These are phyloP conservation scores for Rhodotorula kratochvilovae DNA, from an alignment of 768 basidiomycete species.

Conservation along the genomic window DNA sequence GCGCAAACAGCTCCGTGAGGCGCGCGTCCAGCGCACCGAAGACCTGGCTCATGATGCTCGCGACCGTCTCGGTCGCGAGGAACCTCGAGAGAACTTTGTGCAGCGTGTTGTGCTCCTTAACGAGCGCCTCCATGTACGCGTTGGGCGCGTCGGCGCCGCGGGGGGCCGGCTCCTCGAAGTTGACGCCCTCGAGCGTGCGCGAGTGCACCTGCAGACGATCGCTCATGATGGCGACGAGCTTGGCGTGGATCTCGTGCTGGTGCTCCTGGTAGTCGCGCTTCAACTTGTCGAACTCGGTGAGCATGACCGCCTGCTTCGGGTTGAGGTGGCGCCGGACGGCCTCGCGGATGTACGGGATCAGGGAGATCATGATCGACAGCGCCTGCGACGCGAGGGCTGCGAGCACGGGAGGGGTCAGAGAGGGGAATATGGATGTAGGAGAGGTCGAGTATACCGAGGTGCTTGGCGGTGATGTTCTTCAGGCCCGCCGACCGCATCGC, in stretches of 20 bases:
- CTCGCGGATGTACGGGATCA: constrained; percentile 94
- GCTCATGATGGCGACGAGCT: constrained; percentile 96
- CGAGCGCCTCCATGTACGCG: constrained; percentile 85
- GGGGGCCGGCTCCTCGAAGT: constrained; percentile 62
- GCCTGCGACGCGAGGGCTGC: constrained; percentile 79
- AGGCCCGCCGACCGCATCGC: constrained; percentile 98
- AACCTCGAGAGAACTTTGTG: constrained; percentile 95
- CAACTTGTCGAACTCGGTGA: constrained; percentile 96
- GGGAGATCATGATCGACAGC: constrained; percentile 83
- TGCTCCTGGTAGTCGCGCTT: constrained; percentile 99
- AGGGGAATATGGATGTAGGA: not conserved
- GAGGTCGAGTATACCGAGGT: constrained; percentile 62
- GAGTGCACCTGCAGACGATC: constrained; percentile 84
- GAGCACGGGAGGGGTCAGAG: not conserved
- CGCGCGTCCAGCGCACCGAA: constrained; percentile 88
- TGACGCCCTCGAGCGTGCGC: constrained; percentile 70
- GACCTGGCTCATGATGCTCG: constrained; percentile 92
- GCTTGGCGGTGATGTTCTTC: constrained; percentile 97
- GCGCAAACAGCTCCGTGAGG: constrained; percentile 76
- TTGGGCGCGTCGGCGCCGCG: constrained; percentile 55
- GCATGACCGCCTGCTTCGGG: constrained; percentile 90
- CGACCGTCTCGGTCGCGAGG: constrained; percentile 68
- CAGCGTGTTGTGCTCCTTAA: constrained; percentile 90
- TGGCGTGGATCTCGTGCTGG: constrained; percentile 96
- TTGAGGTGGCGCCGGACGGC: constrained; percentile 88